Base-by-base conservation (phyloP, 306 rosid species). In the Astragalus glycyphyllos region DNA sequence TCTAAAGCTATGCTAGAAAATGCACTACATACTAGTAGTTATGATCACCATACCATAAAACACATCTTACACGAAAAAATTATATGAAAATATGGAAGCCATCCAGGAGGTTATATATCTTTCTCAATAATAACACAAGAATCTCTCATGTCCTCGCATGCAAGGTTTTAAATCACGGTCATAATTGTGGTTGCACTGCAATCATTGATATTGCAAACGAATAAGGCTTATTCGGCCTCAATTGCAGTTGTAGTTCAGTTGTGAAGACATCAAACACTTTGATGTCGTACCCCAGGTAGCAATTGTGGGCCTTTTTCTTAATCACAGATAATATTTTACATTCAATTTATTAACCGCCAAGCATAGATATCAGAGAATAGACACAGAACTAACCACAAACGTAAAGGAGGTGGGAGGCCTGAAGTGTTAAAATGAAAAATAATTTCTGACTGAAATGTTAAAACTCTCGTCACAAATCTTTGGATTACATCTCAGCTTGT, bases 311-410 rank as follows among this genome's bases (percentile, higher is more conserved):
- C 2, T 23, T 23, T 23, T 23, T 23, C 1, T 23, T 23, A 23
- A 23, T 23, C 2, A 23, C 29, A 23, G 29, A 2, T 26, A 26
- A 26, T 26, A 26, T 26, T 26, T 26, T 26, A 26, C 31, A 14
- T 9, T 65, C 40, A 38, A 64, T 74, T 65, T 38, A 37, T 10
- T 50, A 59, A 47, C 1, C 12, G 8, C 60, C 53, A 59, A 66
- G 70, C 66, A 60, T 11, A 16, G 5, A 14, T 44, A 63, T 63
- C 20, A 23, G 38, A 40, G 12, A 23, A 48, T 57, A 65, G 12
- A 65, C 6, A 69, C 26, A 13, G 7, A 9, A 59, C 14, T 44
- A 51, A 61, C 12, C 65, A 41, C 48, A 41, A 53, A 4, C 15
- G 34, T 17, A 50, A 17, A 12, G 17, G 45, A 73, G 63, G 16